A percentile compares a stretch with the other conserved stretches of the same genome.
Evolutionary conservation across 2,329 filamentous ascomycete genomes (phyloP).

Genomic region (Didymella keratinophila): DNA sequence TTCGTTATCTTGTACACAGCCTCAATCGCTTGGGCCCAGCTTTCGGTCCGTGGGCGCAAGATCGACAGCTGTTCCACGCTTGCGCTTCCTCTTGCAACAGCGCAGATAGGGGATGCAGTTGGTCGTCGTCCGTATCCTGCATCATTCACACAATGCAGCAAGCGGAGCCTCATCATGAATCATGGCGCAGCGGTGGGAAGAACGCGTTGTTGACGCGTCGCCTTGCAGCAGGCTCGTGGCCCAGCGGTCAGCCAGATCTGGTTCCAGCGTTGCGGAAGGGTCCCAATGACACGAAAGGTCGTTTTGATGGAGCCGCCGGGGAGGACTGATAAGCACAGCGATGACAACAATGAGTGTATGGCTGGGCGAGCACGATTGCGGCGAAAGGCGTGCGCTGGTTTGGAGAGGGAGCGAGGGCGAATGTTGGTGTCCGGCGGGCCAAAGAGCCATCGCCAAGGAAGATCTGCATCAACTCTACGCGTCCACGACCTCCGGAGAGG

Average conservation of each 20-base stretch:
- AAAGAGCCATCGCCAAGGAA: conserved; percentile 16
- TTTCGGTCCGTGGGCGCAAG: background rate
- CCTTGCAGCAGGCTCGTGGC: background rate
- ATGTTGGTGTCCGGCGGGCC: conserved; percentile 1
- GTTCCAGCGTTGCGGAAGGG: background rate
- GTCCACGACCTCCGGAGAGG: background rate
- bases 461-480: conserved; percentile 13
- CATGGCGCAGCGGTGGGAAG: conserved; percentile 12
- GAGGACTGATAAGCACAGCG: background rate
- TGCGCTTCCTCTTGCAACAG: conserved; percentile 17
- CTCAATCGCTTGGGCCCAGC: conserved; percentile 15
- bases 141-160: conserved; percentile 1
- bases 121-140: conserved; percentile 10
- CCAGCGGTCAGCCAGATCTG: background rate
- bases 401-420: conserved; percentile 10
- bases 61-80: conserved; percentile 22
- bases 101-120: conserved; percentile 18
- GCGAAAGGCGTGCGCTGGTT: conserved; percentile 1
- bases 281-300: background rate
- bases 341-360: background rate
- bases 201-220: conserved; percentile 5
- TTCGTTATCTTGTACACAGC: conserved; percentile 26
- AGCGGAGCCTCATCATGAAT: conserved; percentile 14
- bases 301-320: background rate
- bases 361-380: conserved; percentile 3